Evolutionary conservation across 2,329 filamentous ascomycete genomes (phyloP).

Genomic region (Xylariaceae sp.): DNA sequence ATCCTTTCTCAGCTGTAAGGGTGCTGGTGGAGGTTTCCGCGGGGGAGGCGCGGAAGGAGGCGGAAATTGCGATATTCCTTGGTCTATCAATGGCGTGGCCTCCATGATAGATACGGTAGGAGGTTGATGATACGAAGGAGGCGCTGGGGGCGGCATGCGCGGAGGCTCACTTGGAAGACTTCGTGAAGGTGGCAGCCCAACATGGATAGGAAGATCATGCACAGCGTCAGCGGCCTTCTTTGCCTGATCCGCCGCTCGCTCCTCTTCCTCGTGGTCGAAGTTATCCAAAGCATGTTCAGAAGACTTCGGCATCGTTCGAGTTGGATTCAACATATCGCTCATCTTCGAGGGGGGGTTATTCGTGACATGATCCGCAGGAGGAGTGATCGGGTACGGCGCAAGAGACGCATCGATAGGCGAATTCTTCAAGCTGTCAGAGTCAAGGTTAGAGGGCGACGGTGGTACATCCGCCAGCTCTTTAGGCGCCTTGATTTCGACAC

Average conservation of each 20-base stretch:
- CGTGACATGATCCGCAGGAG: conserved; percentile 52
- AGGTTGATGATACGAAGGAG: conserved; percentile 34
- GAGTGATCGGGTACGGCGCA: conserved; percentile 64
- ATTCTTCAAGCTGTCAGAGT: conserved; percentile 49
- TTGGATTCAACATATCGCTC: conserved; percentile 52
- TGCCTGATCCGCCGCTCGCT: conserved; percentile 44
- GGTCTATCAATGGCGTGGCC: conserved; percentile 43
- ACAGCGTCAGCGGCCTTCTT: conserved; percentile 46
- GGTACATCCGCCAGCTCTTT: conserved; percentile 38
- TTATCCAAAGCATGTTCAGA: conserved; percentile 58
- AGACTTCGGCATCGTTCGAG: conserved; percentile 58
- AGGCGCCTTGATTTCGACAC: conserved; percentile 23
- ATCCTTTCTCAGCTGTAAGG: conserved; percentile 65
- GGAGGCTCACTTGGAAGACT: conserved; percentile 53
- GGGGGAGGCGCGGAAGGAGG: conserved; percentile 57
- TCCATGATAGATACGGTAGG: conserved; percentile 42
- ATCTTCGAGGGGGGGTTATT: conserved; percentile 42
- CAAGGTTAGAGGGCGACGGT: conserved; percentile 46
- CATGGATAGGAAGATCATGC: conserved; percentile 49
- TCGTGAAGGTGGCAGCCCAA: conserved; percentile 55
- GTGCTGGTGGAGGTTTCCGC: conserved; percentile 82
- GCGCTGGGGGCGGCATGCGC: conserved; percentile 50
- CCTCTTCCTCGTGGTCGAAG: conserved; percentile 55
- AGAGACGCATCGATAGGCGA: conserved; percentile 60
- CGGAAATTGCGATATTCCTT: conserved; percentile 50